phyloP scores from a whole-genome alignment of 768 basidiomycete genomes.

The Boletus pseudopeckii region DNA sequence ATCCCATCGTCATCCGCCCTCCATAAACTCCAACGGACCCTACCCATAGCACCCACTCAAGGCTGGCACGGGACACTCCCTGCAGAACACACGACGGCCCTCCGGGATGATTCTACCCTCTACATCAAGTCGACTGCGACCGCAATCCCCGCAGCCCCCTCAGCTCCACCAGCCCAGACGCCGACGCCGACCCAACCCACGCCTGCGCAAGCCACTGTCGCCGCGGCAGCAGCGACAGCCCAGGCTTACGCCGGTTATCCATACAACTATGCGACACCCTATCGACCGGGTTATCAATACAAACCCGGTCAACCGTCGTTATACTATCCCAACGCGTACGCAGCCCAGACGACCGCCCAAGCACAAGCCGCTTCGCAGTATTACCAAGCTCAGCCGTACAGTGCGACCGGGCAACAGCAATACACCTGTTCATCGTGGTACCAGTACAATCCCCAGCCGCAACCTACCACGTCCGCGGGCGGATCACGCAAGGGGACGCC shows the following conservation, averaged over 20 bases:
- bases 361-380: constrained; percentile 33
- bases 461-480: constrained; percentile 17
- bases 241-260: constrained; percentile 33
- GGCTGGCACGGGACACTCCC: constrained; percentile 80
- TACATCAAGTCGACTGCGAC: constrained; percentile 52
- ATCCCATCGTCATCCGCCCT: constrained; percentile 62
- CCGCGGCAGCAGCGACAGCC: constrained; percentile 25
- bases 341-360: constrained; percentile 23
- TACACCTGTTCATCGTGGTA: constrained; percentile 46
- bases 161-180: constrained; percentile 33
- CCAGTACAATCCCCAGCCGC: constrained; percentile 37
- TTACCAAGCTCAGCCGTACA: constrained; percentile 36
- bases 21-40: constrained; percentile 67
- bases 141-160: constrained; percentile 30
- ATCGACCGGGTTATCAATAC: constrained; percentile 35
- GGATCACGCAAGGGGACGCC: constrained; percentile 44
- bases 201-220: constrained; percentile 21
- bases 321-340: constrained; percentile 31
- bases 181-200: constrained; percentile 30
- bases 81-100: constrained; percentile 50
- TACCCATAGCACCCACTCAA: constrained; percentile 54
- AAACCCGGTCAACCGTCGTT: constrained; percentile 35
- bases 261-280: constrained; percentile 36
- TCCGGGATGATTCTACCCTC: constrained; percentile 73
- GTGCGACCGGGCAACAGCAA: constrained; percentile 35